phyloP scores from a whole-genome alignment of 495 filamentous ascomycete genomes.

The Glonium stellatum region DNA sequence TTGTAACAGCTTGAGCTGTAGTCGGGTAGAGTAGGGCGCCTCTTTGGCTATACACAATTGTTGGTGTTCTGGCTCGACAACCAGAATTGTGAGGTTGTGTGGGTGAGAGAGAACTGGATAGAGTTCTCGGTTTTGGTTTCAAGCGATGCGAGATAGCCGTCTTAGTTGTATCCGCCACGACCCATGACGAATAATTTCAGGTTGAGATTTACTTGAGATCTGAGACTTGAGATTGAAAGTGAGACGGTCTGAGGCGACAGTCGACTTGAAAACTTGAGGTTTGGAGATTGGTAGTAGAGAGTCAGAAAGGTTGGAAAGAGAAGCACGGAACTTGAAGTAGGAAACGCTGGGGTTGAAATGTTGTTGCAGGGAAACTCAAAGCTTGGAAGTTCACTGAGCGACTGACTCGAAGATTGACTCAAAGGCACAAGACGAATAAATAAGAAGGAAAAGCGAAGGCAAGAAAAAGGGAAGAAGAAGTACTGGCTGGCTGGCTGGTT shows the following conservation, averaged over 20 bases:
- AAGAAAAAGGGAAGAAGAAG: neutral
- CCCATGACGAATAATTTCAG: constrained; percentile 17
- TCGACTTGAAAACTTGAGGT: neutral
- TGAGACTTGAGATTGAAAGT: constrained; percentile 5
- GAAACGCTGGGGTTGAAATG: no score
- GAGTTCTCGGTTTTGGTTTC: neutral
- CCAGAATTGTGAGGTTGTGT: neutral
- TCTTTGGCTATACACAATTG: neutral
- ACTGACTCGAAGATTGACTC: constrained; percentile 19
- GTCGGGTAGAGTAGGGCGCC: constrained; percentile 6
- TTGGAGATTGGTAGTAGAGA: neutral
- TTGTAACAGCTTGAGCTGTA: constrained; percentile 22
- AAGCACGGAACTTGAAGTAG: no score
- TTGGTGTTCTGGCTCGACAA: neutral
- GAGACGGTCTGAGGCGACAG: neutral
- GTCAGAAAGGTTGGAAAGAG: no score
- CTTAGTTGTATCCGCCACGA: constrained; percentile 30
- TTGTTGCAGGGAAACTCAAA: neutral
- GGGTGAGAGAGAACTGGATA: neutral
- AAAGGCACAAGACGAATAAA: neutral
- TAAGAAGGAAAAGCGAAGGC: neutral
- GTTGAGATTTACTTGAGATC: constrained; percentile 6
- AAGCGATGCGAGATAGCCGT: neutral
- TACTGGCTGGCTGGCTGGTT: neutral
- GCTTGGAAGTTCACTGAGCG: constrained; percentile 13